phyloP scores from a whole-genome alignment of 208 protist species.

The Trypanosoma cruzi region DNA sequence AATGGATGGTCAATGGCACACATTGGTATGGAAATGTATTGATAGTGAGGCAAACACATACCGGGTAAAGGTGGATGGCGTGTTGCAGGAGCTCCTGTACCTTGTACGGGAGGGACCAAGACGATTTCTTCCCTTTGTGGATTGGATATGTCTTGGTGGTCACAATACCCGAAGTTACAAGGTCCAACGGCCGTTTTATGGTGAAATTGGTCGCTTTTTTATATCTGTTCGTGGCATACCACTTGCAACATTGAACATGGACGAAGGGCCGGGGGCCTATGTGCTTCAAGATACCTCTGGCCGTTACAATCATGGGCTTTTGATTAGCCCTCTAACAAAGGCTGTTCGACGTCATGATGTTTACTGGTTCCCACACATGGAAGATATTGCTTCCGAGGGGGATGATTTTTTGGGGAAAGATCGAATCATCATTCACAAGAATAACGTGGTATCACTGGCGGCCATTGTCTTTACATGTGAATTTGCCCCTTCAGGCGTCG shows the following conservation, averaged over 20 bases:
- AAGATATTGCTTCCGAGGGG: slow-evolving; percentile 32
- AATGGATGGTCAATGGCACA: slow-evolving; percentile 91
- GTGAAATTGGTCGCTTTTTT: slow-evolving; percentile 76
- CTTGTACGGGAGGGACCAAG: slow-evolving; percentile 77
- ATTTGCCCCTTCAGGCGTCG: slow-evolving; percentile 55
- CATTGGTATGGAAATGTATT: slow-evolving; percentile 83
- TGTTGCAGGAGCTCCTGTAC: slow-evolving; percentile 78
- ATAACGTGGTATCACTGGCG: slow-evolving; percentile 82
- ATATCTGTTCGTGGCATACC: slow-evolving; percentile 67
- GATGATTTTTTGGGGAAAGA: slow-evolving; percentile 28
- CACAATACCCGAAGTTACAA: slow-evolving; percentile 91
- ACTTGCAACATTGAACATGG: slow-evolving; percentile 76
- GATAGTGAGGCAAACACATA: slow-evolving; percentile 90
- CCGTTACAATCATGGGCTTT: slow-evolving; percentile 75
- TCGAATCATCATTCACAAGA: slow-evolving; percentile 74
- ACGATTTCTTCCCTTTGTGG: slow-evolving; percentile 68
- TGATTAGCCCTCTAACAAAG: slow-evolving; percentile 63
- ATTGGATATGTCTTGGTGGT: slow-evolving; percentile 85
- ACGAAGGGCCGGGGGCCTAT: slow-evolving; percentile 83
- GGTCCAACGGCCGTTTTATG: slow-evolving; percentile 57
- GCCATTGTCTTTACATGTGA: slow-evolving; percentile 81
- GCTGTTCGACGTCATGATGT: slow-evolving; percentile 75
- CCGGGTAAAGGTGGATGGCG: slow-evolving; percentile 86
- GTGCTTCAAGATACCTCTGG: slow-evolving; percentile 75
- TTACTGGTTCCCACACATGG: slow-evolving; percentile 66